A percentile compares a stretch with the other conserved stretches of the same genome.
phyloP scores from a whole-genome alignment of 768 basidiomycete genomes.

The Xerocomus potaroensis region DNA sequence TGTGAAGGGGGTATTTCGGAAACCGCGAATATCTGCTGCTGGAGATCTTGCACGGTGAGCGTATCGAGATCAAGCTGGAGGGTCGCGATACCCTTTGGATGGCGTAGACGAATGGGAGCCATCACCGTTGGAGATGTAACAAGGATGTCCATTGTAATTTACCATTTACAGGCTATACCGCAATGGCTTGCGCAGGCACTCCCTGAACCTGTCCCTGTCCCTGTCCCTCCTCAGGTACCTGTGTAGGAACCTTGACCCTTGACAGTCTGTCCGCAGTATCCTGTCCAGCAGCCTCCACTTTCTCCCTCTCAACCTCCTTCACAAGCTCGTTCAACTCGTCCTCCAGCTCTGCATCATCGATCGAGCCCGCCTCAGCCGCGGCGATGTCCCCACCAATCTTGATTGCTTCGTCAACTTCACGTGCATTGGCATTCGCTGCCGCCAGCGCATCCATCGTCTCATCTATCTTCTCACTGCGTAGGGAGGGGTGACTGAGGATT shows the following conservation, averaged over 20 bases:
- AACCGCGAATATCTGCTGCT: slow-evolving; percentile 59
- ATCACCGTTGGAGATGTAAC: slow-evolving; percentile 40
- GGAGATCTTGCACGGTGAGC: slow-evolving; percentile 70
- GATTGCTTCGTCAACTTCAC: slow-evolving; percentile 78
- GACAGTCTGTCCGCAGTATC: slow-evolving; percentile 17
- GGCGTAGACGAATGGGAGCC: slow-evolving; percentile 74
- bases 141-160: too few species aligned
- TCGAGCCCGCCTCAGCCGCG: slow-evolving; percentile 40
- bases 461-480: slow-evolving; percentile 76
- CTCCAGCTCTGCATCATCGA: slow-evolving; percentile 58
- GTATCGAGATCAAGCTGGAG: slow-evolving; percentile 62
- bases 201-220: not conserved
- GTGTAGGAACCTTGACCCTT: slow-evolving; percentile 16
- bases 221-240: too few species aligned
- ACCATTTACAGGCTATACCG: slow-evolving; percentile 13
- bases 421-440: slow-evolving; percentile 75
- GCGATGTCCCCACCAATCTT: slow-evolving; percentile 62
- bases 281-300: slow-evolving; percentile 33
- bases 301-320: slow-evolving; percentile 38
- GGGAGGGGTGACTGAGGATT: slow-evolving; percentile 74
- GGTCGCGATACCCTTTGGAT: slow-evolving; percentile 80
- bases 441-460: slow-evolving; percentile 85
- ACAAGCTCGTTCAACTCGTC: slow-evolving; percentile 61
- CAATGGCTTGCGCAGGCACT: slow-evolving; percentile 3
- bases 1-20: slow-evolving; percentile 71